Conservation (phyloP, 768 basidiomycete genomes). For the Hortiboletus flavorubellus region DNA sequence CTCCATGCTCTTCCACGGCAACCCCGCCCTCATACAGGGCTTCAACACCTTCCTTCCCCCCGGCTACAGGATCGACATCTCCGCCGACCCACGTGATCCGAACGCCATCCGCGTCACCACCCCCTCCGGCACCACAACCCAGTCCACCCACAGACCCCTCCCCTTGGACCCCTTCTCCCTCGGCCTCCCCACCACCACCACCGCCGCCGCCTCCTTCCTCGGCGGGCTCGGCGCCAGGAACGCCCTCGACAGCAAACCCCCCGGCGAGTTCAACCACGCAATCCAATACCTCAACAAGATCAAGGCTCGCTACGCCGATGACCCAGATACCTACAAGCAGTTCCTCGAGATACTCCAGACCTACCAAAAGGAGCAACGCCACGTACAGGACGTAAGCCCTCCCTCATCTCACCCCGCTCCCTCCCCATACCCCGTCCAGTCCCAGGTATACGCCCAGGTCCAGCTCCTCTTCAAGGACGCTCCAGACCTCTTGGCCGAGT, state of each 20-base stretch:
- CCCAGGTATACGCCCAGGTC: conserved; percentile 79
- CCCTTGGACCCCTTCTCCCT: conserved; percentile 37
- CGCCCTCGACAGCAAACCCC: conserved; percentile 48
- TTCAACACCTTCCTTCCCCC: conserved; percentile 97
- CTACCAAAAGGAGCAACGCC: conserved; percentile 81
- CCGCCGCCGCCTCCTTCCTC: conserved; percentile 62
- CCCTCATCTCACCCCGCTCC: not conserved
- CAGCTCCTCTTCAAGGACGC: conserved; percentile 79
- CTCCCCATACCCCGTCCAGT: conserved; percentile 34
- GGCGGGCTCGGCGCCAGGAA: conserved; percentile 54
- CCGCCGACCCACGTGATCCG: conserved; percentile 63
- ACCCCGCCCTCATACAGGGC: conserved; percentile 87
- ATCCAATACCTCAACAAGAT: conserved; percentile 99
- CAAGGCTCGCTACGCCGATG: conserved; percentile 84
- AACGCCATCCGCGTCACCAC: conserved; percentile 81
- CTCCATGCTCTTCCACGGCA: conserved; percentile 87
- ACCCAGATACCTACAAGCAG: conserved; percentile 90
- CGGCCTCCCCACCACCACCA: conserved; percentile 43
- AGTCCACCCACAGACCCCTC: conserved; percentile 37
- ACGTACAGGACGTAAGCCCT: conserved; percentile 62
- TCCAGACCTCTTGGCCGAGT: conserved; percentile 74
- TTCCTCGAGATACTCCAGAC: conserved; percentile 86
- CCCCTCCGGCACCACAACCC: conserved; percentile 67
- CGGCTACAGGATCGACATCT: conserved; percentile 91
- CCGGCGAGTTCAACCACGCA: conserved; percentile 85